Evolutionary conservation across 441 rosid species (phyloP), one percentile per base, ranked within the genome.

Genomic region (Populus trichocarpa): DNA sequence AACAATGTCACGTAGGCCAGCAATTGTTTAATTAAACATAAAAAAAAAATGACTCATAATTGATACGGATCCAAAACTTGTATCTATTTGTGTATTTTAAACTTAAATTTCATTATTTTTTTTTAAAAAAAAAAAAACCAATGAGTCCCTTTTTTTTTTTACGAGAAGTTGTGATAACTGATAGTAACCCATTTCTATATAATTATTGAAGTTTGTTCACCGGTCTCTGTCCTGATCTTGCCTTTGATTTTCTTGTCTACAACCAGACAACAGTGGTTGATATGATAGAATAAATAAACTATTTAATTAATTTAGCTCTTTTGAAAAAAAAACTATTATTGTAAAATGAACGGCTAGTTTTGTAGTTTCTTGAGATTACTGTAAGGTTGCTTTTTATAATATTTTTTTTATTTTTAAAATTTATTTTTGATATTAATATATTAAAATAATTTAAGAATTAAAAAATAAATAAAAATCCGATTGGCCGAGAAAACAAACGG

Each of bases 231-330:
- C 32, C 13, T 32, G 40, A 78, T 67, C 73, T 75, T 69, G 77
- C 20, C 79, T 78, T 67, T 67, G 84, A 79, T 86, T 67, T 75
- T 59, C 53, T 69, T 82, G 88, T 82, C 85, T 68, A 75, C 74
- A 50, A 74, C 86, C 84, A 57, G 76, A 88, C 88, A 81, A 26
- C 88, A 83, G 32, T 23, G 67, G 30, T 42, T 9, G 8, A 75
- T 23, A 67, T n/a, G 13, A 67, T 66, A 67, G 36, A 74, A 64
- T 36, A 61, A 74, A 18, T 33, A 46, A 38, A 33, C 30, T 30
- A 46, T n/a, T 18, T 1, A 65, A 16, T 23, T 30, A 72, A 9
- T 28, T 20, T 28, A 70, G 59, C 50, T 7, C 6, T 26, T 35
- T 35, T 4, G n/a, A 35, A 35, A n/a, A 8, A 10, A 20, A 12